Evolutionary conservation across 2,329 filamentous ascomycete species (phyloP).

Genomic region (Ophiostoma sp.): DNA sequence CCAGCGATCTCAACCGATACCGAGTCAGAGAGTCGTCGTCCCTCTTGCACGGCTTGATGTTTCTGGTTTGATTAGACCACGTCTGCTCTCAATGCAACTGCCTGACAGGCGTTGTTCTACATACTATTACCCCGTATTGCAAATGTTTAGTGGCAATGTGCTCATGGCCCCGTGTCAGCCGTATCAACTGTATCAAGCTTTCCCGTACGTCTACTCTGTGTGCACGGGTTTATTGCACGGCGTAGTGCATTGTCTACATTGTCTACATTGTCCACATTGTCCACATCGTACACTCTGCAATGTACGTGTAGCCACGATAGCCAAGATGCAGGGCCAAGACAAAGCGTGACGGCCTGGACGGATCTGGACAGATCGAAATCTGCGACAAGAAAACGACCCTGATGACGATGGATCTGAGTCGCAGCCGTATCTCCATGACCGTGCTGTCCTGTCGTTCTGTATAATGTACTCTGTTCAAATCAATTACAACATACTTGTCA

Average conservation of each 20-base stretch:
- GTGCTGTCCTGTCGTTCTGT: no score
- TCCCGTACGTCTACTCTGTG: neutral
- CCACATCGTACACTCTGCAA: no score
- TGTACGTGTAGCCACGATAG: neutral
- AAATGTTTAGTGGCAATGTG: neutral
- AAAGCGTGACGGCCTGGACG: neutral
- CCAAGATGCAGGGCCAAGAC: neutral
- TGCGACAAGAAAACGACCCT: neutral
- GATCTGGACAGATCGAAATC: neutral
- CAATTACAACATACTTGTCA: neutral
- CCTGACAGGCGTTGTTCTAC: neutral
- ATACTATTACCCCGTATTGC: no score
- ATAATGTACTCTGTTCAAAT: neutral
- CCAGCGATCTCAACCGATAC: conserved; percentile 1
- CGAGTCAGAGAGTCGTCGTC: neutral
- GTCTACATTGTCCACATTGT: no score
- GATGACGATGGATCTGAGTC: neutral
- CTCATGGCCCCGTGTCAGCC: neutral
- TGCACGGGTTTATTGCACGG: neutral
- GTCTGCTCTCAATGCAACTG: neutral
- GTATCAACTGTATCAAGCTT: neutral
- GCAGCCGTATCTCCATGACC: neutral
- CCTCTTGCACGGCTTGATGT: neutral
- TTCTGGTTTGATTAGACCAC: neutral
- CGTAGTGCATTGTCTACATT: neutral